These are phyloP conservation scores for Barnettozyma sucrosica DNA, from an alignment of 805 yeast species.

Conservation along the genomic window DNA sequence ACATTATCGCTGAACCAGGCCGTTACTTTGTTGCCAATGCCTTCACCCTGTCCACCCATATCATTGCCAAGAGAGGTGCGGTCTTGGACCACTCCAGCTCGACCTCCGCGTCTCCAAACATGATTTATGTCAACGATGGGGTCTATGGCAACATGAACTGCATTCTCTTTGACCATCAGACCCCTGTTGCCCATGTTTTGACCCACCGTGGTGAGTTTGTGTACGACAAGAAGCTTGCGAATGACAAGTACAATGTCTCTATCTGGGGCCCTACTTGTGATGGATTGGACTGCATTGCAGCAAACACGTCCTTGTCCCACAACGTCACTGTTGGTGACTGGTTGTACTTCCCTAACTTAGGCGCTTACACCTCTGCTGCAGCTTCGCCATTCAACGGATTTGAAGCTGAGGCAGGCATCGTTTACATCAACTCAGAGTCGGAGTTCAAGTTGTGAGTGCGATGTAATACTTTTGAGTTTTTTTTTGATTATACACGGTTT, in stretches of 20 bases:
- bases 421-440: constrained; percentile 52
- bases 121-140: constrained; percentile 91
- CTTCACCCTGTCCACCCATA: constrained; percentile 76
- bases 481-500: not conserved
- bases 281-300: constrained; percentile 80
- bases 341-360: constrained; percentile 76
- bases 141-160: constrained; percentile 95
- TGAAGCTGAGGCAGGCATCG: constrained; percentile 49
- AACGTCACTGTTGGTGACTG: constrained; percentile 83
- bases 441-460: not conserved
- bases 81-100: constrained; percentile 23
- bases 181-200: constrained; percentile 63
- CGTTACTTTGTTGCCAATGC: constrained; percentile 82
- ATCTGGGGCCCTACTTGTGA: constrained; percentile 99
- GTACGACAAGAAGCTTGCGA: constrained; percentile 27
- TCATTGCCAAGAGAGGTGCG: constrained; percentile 74
- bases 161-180: constrained; percentile 86
- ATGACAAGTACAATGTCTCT: constrained; percentile 41
- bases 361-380: constrained; percentile 92
- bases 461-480: not conserved
- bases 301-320: constrained; percentile 44
- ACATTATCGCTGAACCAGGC: constrained; percentile 89
- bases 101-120: constrained; percentile 37
- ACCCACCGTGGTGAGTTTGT: constrained; percentile 45
- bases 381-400: constrained; percentile 94